Conservation (phyloP, 306 rosid species). For the Vigna angularis region DNA sequence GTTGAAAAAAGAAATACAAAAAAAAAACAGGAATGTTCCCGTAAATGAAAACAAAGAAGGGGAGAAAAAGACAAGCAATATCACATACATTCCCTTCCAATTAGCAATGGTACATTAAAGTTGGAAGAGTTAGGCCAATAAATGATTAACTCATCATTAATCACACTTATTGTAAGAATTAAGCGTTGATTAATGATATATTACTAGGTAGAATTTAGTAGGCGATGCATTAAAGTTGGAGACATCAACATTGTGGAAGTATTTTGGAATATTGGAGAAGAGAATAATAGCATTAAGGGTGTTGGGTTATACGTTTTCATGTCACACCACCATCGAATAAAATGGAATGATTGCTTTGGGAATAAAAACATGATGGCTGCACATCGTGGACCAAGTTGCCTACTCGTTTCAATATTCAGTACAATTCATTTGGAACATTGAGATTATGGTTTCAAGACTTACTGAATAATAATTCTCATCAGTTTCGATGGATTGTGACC, state of each 20-base stretch:
- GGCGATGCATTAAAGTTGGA: not conserved
- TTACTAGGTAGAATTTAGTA: not conserved
- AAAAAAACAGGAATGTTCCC: not conserved
- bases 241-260: not conserved
- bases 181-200: too few species aligned
- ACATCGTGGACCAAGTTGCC: not conserved
- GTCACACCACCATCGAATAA: conserved; percentile 19
- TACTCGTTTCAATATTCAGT: not conserved
- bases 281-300: not conserved
- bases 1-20: not conserved
- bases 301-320: not conserved
- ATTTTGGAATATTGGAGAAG: not conserved
- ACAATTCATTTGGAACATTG: not conserved
- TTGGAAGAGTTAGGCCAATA: not conserved
- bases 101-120: not conserved
- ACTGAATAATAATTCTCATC: too few species aligned
- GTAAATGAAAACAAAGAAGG: not conserved
- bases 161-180: not conserved
- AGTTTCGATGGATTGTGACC: too few species aligned
- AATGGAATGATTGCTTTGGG: conserved; percentile 6
- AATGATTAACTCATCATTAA: not conserved
- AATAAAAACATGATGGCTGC: conserved; percentile 30
- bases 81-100: too few species aligned
- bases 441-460: too few species aligned
- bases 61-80: not conserved